A percentile compares a stretch with the other conserved stretches of the same genome.
Conservation (phyloP, 176 grass and related monocot species). For the Carex pumila region DNA sequence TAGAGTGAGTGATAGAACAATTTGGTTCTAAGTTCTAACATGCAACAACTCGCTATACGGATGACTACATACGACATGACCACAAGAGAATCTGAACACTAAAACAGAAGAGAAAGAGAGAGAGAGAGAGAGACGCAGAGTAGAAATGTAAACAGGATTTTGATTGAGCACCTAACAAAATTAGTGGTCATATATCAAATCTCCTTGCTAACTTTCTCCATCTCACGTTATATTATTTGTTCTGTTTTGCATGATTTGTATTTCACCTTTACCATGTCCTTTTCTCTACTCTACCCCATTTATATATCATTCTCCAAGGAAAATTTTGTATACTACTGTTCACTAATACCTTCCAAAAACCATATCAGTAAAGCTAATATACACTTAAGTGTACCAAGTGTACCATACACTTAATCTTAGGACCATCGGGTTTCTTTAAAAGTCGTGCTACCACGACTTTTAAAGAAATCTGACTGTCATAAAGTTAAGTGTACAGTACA, state of each 20-base stretch:
- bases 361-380: too few species aligned
- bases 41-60: background rate
- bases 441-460: too few species aligned
- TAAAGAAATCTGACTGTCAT: too few species aligned
- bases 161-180: slow-evolving; percentile 19
- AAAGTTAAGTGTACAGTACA: too few species aligned
- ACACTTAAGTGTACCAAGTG: too few species aligned
- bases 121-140: background rate
- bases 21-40: background rate
- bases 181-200: slow-evolving; percentile 17
- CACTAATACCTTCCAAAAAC: background rate
- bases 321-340: background rate
- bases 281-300: background rate
- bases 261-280: background rate
- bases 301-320: background rate
- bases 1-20: background rate
- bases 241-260: slow-evolving; percentile 11
- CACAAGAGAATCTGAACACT: background rate
- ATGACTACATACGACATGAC: background rate
- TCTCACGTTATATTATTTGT: slow-evolving; percentile 18
- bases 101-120: background rate
- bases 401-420: too few species aligned
- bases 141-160: slow-evolving; percentile 16
- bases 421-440: too few species aligned
- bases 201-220: slow-evolving; percentile 10